Evolutionary conservation across 2,329 filamentous ascomycete genomes (phyloP).

Genomic region (Beauveria sp.): DNA sequence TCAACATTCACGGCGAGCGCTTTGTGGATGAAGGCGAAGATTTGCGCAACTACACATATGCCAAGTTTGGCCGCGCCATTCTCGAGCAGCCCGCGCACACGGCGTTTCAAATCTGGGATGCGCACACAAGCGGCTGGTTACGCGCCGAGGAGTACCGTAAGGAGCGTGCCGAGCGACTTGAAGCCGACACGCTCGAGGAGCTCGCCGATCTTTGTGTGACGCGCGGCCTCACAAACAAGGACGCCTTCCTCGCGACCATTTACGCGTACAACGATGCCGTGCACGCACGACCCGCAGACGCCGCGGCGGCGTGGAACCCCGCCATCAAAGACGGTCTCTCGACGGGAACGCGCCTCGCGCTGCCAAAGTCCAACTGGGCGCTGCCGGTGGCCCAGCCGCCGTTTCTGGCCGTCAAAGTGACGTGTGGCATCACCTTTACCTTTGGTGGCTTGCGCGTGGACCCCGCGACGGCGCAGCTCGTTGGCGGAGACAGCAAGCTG

Average conservation of each 20-base stretch:
- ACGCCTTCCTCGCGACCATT: constrained; percentile 44
- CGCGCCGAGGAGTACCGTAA: constrained; percentile 55
- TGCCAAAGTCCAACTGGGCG: constrained; percentile 62
- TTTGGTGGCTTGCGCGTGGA: constrained; percentile 57
- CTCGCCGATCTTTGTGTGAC: constrained; percentile 42
- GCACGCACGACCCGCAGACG: constrained; percentile 34
- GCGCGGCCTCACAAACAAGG: constrained; percentile 38
- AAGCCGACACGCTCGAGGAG: constrained; percentile 43
- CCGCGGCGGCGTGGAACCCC: constrained; percentile 48
- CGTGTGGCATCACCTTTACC: constrained; percentile 60
- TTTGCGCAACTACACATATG: constrained; percentile 60
- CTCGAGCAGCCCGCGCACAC: constrained; percentile 48
- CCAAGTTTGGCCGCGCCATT: constrained; percentile 56
- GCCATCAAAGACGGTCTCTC: constrained; percentile 54
- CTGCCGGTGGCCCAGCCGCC: constrained; percentile 47
- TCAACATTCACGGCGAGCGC: constrained; percentile 50
- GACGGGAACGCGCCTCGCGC: constrained; percentile 40
- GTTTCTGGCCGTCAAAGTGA: constrained; percentile 56
- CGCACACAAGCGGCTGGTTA: constrained; percentile 42
- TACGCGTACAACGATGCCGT: constrained; percentile 52
- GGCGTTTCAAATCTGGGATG: constrained; percentile 61
- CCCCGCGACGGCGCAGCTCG: constrained; percentile 44
- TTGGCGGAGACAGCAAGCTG: constrained; percentile 35
- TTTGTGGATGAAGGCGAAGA: constrained; percentile 63
- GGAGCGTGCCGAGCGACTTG: constrained; percentile 47